Evolutionary conservation across 2,329 filamentous ascomycete genomes (phyloP).

Genomic region (Alternaria burnsii): DNA sequence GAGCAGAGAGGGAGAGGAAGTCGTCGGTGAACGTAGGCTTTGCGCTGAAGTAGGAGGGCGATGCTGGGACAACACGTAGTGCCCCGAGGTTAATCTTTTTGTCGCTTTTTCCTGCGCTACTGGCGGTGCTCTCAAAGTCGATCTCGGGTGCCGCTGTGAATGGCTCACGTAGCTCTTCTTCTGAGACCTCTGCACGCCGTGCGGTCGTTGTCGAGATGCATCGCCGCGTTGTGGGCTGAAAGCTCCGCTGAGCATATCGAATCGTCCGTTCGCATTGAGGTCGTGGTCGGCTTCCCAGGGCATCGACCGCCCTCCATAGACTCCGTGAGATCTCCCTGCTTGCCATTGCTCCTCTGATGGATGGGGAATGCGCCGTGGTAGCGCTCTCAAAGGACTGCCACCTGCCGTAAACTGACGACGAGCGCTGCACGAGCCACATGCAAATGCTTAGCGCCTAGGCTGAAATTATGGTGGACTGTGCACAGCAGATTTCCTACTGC

Average conservation of each 20-base stretch:
- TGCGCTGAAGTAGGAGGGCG: constrained; percentile 93
- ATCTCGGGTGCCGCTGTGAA: constrained; percentile 57
- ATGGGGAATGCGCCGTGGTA: constrained; percentile 14
- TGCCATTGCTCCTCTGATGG: constrained; percentile 36
- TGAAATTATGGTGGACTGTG: constrained; percentile 41
- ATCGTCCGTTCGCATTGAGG: constrained; percentile 35
- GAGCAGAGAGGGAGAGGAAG: constrained; percentile 74
- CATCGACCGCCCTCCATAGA: constrained; percentile 39
- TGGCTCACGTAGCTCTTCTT: constrained; percentile 31
- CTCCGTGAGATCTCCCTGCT: constrained; percentile 42
- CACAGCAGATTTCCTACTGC: constrained; percentile 23
- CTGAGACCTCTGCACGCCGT: constrained; percentile 35
- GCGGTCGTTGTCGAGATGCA: constrained; percentile 46
- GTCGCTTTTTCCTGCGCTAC: constrained; percentile 22
- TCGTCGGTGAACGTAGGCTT: constrained; percentile 87
- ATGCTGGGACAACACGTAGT: constrained; percentile 79
- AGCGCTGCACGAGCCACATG: constrained; percentile 17
- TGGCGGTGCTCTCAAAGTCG: constrained; percentile 44
- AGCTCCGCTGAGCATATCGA: constrained; percentile 27
- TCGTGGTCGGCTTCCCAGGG: constrained; percentile 28
- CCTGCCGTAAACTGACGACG: constrained; percentile 15
- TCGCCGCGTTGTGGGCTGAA: constrained; percentile 32
- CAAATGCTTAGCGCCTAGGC: constrained; percentile 31
- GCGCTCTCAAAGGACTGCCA: constrained; percentile 13
- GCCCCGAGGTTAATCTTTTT: constrained; percentile 37